Base-by-base conservation (phyloP, 371 early-diverging fungal species). In the Mortierella sp. region DNA sequence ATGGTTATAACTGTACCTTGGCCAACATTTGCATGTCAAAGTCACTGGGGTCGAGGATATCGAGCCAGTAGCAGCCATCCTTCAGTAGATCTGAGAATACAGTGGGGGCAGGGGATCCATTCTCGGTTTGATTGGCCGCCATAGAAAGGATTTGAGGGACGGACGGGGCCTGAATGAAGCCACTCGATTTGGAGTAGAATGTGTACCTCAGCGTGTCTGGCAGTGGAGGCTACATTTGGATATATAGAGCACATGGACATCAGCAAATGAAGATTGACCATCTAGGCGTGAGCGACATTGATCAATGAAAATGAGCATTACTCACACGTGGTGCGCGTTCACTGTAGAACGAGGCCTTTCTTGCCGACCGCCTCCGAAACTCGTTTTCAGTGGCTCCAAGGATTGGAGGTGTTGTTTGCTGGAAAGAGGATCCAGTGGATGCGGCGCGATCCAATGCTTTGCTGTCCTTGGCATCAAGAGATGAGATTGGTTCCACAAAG, bases 31-130 rank as follows among this genome's bases (percentile, higher is more conserved):
- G 81, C 91, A 95, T 92, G 67, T 95, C 96, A 25, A 80, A 76
- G 57, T 87, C 83, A 16, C 92, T 90, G 2, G 95, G 94, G 28
- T 85, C 84, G 40, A 85, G 79, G 21, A 94, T 88, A 53, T 95
- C 94, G 34, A 95, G 82, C 96, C 96, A 94, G 79, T 92, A 95
- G 58, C 87, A 90, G 0, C 88, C 87, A 64, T 83, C 73, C 43
- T 71, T 71, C 19, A 71, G 45, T 7, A 71, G 53, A 39, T 71
- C 72, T 17, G 72, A 71, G 22, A 71, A 71, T 5, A 71, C 72
- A 17, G 54, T 16, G 0, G 65, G 65, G 3, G 52, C 43, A 2
- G 22, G 17, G 1, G 54, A 25, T 1, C 61, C 61, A 0, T 27
- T 34, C 0, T 60, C 65, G 10, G 59, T 49, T 16, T 55, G 43